These are phyloP conservation scores for Flueggea neowawraea DNA, from an alignment of 441 rosid species.

Conservation along the genomic window DNA sequence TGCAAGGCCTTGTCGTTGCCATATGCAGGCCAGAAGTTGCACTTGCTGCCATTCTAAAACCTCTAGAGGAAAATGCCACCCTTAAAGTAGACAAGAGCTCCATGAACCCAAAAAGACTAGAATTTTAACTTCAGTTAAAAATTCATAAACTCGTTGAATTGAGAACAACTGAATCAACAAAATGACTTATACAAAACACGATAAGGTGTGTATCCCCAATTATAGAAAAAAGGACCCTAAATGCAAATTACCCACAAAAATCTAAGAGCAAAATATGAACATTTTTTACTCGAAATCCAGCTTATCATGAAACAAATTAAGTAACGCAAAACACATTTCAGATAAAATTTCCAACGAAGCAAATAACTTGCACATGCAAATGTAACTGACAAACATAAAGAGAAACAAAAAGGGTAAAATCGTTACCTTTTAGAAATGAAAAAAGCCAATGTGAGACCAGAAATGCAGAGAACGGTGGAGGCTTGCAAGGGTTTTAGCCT, in stretches of 20 bases:
- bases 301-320: too few relatives aligned
- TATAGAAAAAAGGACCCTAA: too few relatives aligned
- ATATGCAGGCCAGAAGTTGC: conserved; percentile 62
- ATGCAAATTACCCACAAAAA: too few relatives aligned
- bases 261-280: too few relatives aligned
- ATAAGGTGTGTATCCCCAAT: too few relatives aligned
- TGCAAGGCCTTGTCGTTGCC: conserved; percentile 48
- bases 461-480: not conserved
- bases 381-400: not conserved
- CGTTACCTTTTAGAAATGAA: conserved; percentile 29
- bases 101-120: too few relatives aligned
- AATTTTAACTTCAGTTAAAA: too few relatives aligned
- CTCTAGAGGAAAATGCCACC: conserved; percentile 14
- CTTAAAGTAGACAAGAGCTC: conserved; percentile 8
- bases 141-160: too few relatives aligned
- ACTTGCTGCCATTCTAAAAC: conserved; percentile 49
- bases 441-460: conserved; percentile 17
- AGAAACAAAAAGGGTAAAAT: not conserved
- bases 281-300: too few relatives aligned
- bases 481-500: not conserved
- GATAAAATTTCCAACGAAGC: not conserved
- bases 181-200: too few relatives aligned
- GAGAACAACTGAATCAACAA: too few relatives aligned
- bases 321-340: not conserved
- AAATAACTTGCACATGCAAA: not conserved